Evolutionary conservation across 805 yeast species (phyloP).

Genomic region (Diddensiella santjacobensis): DNA sequence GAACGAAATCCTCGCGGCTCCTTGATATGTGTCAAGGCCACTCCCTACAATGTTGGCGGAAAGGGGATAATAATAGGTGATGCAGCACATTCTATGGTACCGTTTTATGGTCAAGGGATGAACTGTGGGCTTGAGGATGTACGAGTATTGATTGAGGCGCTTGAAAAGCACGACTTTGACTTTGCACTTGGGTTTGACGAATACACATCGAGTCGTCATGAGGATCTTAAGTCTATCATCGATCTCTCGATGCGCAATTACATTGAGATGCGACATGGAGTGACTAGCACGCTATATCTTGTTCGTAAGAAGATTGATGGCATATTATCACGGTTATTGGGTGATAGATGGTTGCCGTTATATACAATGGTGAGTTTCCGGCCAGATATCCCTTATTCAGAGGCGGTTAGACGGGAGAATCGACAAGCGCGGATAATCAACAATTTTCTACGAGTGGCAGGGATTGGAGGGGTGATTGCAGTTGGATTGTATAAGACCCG

Average conservation of each 20-base stretch:
- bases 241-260: conserved; percentile 78
- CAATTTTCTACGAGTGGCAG: conserved; percentile 9
- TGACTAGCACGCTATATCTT: conserved; percentile 55
- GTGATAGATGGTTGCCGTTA: conserved; percentile 74
- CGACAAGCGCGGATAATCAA: conserved; percentile 53
- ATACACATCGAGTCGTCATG: conserved; percentile 54
- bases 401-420: conserved; percentile 53
- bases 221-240: conserved; percentile 71
- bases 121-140: conserved; percentile 95
- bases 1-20: conserved; percentile 67
- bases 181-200: conserved; percentile 48
- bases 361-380: conserved; percentile 92
- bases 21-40: conserved; percentile 66
- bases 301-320: conserved; percentile 68
- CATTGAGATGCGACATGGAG: conserved; percentile 82
- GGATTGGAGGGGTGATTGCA: conserved; percentile 5
- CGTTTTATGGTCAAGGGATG: conserved; percentile 98
- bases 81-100: conserved; percentile 96
- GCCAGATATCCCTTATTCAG: conserved; percentile 72
- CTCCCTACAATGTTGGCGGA: conserved; percentile 63
- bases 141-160: conserved; percentile 50
- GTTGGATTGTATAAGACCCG: conserved; percentile 1
- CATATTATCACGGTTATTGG: conserved; percentile 52
- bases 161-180: conserved; percentile 40
- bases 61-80: conserved; percentile 76